These are phyloP conservation scores for Aspergillus felis DNA, from an alignment of 2,329 filamentous ascomycete genomes.

Conservation along the genomic window DNA sequence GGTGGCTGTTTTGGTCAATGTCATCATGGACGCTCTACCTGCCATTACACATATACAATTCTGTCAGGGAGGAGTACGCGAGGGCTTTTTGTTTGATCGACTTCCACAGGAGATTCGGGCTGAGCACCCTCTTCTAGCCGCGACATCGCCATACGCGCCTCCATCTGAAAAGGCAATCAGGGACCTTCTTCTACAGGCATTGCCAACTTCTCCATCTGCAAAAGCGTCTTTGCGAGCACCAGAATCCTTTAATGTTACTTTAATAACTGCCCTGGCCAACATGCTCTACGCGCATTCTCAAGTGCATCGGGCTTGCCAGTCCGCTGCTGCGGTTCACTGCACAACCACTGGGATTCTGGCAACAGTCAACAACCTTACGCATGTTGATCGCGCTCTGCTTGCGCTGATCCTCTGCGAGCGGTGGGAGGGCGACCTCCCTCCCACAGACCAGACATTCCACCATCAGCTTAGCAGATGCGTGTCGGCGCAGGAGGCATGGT, in stretches of 20 bases:
- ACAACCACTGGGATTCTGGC: slow-evolving; percentile 66
- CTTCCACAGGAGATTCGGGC: slow-evolving; percentile 58
- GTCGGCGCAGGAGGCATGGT: slow-evolving; percentile 57
- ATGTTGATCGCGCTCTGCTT: slow-evolving; percentile 66
- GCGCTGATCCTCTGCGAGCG: slow-evolving; percentile 68
- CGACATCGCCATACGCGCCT: slow-evolving; percentile 52
- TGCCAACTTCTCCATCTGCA: slow-evolving; percentile 36
- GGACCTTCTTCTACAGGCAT: slow-evolving; percentile 45
- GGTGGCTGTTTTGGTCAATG: slow-evolving; percentile 74
- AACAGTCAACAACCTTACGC: slow-evolving; percentile 67
- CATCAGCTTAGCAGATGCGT: slow-evolving; percentile 51
- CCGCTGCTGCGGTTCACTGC: slow-evolving; percentile 67
- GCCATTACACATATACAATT: slow-evolving; percentile 72
- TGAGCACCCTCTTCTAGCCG: slow-evolving; percentile 63
- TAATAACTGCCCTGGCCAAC: slow-evolving; percentile 57
- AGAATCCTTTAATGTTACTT: slow-evolving; percentile 40
- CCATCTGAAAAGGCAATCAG: slow-evolving; percentile 46
- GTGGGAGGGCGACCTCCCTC: slow-evolving; percentile 65
- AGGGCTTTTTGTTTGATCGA: slow-evolving; percentile 73
- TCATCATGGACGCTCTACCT: slow-evolving; percentile 66
- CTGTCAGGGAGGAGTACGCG: slow-evolving; percentile 81
- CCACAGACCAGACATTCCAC: slow-evolving; percentile 55
- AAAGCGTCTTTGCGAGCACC: slow-evolving; percentile 28
- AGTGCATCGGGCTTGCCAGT: slow-evolving; percentile 52
- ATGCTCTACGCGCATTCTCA: slow-evolving; percentile 53